Evolutionary conservation across 352 stramenopile species (phyloP), one percentile per base, ranked within the genome.

Genomic region (Phytophthora sp.): DNA sequence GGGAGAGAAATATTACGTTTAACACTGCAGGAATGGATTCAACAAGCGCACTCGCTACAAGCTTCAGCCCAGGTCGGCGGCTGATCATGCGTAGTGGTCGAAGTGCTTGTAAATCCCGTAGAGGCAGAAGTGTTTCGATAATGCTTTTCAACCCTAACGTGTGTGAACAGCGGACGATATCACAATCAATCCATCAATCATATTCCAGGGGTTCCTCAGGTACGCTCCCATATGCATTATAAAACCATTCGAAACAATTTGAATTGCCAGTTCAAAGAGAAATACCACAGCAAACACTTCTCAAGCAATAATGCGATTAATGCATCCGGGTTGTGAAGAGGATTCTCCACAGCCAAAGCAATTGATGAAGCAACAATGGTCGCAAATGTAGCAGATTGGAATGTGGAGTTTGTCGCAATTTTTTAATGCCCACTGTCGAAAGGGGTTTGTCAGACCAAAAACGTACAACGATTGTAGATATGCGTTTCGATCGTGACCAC

Each of bases 21-120:
- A 91, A 45, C 2, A 97, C 88, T 3, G 70, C 74, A 0, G 88
- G 91, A 12, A 97, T 95, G 20, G 87, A 82, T 28, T 89, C 75
- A 12, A 97, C 75, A 5, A 97, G 69, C 4, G 90, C 76, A n/a
- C 95, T 96, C 2, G 98, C 89, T 0, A 98, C 90, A 7, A 98
- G 61, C 35, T 89, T 91, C 2, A 98, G 71, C 0, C 88, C 89
- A 0, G 89, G 88, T 0, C 77, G 69, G 0, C 89, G 74, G 27
- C 83, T 92, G 54, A 98, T 95, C 69, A 98, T 89, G 3, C 92
- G 85, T 20, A 98, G 78, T 1, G 92, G 92, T 0, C 92, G 76
- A 27, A 98, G 85, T 0, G 89, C 90, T 15, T 91, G 74, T 30
- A 98, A 66, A 0, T 77, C 75, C 30, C 92, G 79, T 4, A 98